Evolutionary conservation across 176 grass and related monocot genomes (phyloP), one percentile per base, ranked within the genome.

Genomic region (Cenchrus americanus): DNA sequence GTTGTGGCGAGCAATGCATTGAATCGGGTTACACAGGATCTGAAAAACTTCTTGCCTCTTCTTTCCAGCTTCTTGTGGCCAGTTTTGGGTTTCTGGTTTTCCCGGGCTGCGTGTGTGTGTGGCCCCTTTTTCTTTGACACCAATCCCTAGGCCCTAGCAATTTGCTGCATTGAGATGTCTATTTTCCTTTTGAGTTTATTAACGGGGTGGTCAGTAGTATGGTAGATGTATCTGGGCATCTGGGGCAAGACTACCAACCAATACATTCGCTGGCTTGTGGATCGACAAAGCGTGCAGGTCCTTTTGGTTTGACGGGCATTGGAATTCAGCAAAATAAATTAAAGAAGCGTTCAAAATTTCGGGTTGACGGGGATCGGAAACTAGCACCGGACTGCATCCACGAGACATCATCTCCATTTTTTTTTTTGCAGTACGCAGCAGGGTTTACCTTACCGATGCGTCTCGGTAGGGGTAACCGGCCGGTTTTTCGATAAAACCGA

Each of bases 21-120:
- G 84, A 62, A 86, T 67, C 67, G n/a, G 55, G 40, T 3, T 66
- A 23, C 4, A 65, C 15, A 50, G 61, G 60, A 50, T 32, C 24
- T 34, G 77, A 41, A 23, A 52, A 52, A 68, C 48, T 66, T 37
- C 17, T 8, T 60, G 58, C 8, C 24, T 9, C 44, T 55, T 55
- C n/a, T 69, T 52, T 14, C 52, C 22, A 0, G 52, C 9, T 47
- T 75, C 63, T 24, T 58, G 48, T 75, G 37, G 68, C 27, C 26
- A 15, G 15, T 22, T 53, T 84, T 40, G 12, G 57, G 7, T 83
- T 22, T 22, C 10, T 63, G 12, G 69, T 21, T 73, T 50, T 78
- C 10, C 84, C n/a, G 1, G 54, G 49, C 6, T 6, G 34, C 19
- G 61, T 27, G 34, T 26, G 34, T 26, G 61, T 27, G 80, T 26